phyloP scores from a whole-genome alignment of 176 grass and related monocot species.

The Rhipidocladum racemiflorum region DNA sequence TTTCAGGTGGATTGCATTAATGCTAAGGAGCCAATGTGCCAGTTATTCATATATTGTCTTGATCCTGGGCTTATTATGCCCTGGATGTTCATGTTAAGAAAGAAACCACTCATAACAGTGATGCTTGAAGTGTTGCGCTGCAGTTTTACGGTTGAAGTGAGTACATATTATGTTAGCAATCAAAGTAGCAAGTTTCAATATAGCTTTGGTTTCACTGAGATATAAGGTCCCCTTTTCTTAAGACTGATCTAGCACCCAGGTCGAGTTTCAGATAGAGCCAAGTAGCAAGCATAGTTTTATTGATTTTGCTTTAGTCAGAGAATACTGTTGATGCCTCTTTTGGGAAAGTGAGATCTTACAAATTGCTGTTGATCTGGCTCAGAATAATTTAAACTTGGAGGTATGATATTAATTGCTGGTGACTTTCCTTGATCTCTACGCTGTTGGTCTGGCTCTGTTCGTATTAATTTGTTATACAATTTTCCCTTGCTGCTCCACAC shows the following conservation, averaged over 20 bases:
- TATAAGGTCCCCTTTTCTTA: neutral
- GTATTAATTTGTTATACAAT: too few relatives aligned
- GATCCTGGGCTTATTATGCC: neutral
- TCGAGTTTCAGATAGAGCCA: neutral
- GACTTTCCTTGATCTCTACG: too few relatives aligned
- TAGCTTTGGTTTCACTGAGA: neutral
- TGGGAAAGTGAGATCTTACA: too few relatives aligned
- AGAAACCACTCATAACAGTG: neutral
- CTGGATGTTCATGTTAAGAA: neutral
- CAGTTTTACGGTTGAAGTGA: neutral
- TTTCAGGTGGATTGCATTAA: too few relatives aligned
- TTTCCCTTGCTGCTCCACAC: too few relatives aligned
- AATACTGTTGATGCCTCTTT: slow-evolving; percentile 16
- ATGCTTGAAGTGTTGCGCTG: neutral
- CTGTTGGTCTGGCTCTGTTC: too few relatives aligned
- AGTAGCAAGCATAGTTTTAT: neutral
- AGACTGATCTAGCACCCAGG: slow-evolving; percentile 1
- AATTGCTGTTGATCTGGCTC: too few relatives aligned
- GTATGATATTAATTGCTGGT: too few relatives aligned
- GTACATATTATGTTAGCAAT: neutral
- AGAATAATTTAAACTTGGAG: too few relatives aligned
- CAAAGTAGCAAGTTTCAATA: neutral
- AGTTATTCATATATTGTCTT: neutral
- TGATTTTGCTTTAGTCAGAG: neutral
- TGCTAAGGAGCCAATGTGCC: neutral